Conservation (phyloP, 306 rosid genomes). For the Quercus mongolica region DNA sequence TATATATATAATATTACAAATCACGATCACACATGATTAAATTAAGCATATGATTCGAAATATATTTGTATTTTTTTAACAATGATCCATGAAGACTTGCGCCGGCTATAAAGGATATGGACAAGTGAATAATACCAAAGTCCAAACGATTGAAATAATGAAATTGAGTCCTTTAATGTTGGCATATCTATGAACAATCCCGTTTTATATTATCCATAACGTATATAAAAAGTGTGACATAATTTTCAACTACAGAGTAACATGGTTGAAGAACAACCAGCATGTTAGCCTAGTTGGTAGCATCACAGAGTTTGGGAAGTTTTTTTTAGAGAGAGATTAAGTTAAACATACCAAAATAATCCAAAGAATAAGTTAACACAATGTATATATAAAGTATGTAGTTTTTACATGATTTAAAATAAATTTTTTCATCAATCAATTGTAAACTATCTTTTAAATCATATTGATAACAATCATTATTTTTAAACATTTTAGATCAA, state of each 20-base stretch:
- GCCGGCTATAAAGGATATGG: conserved; percentile 22
- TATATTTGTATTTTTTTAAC: background rate
- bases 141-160: background rate
- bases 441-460: no score
- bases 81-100: conserved; percentile 9
- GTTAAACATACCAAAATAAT: no score
- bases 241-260: background rate
- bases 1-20: background rate
- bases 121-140: conserved; percentile 17
- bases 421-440: no score
- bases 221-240: background rate
- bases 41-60: background rate
- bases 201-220: background rate
- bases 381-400: no score
- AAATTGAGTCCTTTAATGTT: background rate
- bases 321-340: no score
- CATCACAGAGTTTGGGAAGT: no score
- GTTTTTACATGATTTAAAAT: no score
- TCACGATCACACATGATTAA: background rate
- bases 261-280: background rate
- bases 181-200: background rate
- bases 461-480: no score
- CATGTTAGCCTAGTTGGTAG: background rate
- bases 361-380: no score
- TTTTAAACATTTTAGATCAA: no score